Evolutionary conservation across 805 yeast species (phyloP).

Genomic region (Candida germanica): DNA sequence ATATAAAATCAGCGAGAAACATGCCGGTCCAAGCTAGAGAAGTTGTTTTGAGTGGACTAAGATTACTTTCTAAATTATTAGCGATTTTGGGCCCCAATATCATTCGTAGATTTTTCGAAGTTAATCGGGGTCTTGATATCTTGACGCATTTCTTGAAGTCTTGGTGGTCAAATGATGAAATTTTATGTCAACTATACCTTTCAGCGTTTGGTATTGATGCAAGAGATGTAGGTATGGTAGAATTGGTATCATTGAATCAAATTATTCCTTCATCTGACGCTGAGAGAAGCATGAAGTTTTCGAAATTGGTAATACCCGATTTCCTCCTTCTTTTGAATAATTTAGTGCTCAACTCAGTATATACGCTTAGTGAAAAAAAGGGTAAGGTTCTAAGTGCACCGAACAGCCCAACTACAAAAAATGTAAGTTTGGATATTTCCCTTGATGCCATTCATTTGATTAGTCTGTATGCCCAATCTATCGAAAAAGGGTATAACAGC

Average conservation of each 20-base stretch:
- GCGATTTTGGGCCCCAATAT: slow-evolving; percentile 44
- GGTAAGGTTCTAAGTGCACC: slow-evolving; percentile 36
- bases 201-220: slow-evolving; percentile 45
- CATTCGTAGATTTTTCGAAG: slow-evolving; percentile 46
- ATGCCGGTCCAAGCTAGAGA: slow-evolving; percentile 15
- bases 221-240: slow-evolving; percentile 1
- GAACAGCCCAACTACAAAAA: slow-evolving; percentile 23
- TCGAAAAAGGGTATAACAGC: slow-evolving; percentile 27
- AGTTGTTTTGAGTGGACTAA: slow-evolving; percentile 37
- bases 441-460: slow-evolving; percentile 35
- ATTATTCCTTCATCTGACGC: slow-evolving; percentile 8
- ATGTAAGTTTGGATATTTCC: slow-evolving; percentile 20
- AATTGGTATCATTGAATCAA: slow-evolving; percentile 5
- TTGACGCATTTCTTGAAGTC: slow-evolving; percentile 42
- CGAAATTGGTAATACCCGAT: slow-evolving; percentile 42
- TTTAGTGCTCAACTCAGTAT: slow-evolving; percentile 31
- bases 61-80: slow-evolving; percentile 51
- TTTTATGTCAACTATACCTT: slow-evolving; percentile 40
- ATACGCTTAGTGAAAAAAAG: slow-evolving; percentile 23
- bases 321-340: slow-evolving; percentile 36
- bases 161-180: slow-evolving; percentile 49
- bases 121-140: slow-evolving; percentile 49
- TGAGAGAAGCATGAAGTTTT: slow-evolving; percentile 8
- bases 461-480: slow-evolving; percentile 29
- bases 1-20: slow-evolving; percentile 23